Percentiles rank a stretch among this genome's conserved stretches.
Conservation (phyloP, 345 rosid species). For the Gossypium sturtianum region DNA sequence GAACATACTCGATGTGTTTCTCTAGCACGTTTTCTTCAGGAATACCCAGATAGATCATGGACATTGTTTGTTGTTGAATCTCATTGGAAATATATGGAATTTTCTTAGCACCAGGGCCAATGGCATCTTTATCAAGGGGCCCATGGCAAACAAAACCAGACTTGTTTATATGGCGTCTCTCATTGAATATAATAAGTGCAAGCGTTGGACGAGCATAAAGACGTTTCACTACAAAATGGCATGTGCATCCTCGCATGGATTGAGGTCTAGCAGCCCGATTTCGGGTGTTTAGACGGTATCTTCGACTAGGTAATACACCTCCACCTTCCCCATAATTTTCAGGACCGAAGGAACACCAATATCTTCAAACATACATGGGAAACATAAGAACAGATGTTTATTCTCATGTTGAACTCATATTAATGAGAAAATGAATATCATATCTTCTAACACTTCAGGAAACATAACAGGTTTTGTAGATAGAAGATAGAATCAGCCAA, state of each 20-base stretch:
- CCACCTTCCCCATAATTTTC: constrained; percentile 99
- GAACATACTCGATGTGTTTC: constrained; percentile 93
- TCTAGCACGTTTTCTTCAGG: constrained; percentile 91
- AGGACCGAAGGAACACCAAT: constrained; percentile 97
- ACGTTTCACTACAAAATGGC: constrained; percentile 83
- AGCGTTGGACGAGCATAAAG: constrained; percentile 74
- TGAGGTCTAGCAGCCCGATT: constrained; percentile 93
- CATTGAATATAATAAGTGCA: constrained; percentile 72
- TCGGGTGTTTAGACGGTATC: constrained; percentile 73
- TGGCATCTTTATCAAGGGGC: constrained; percentile 92
- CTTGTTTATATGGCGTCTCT: constrained; percentile 80
- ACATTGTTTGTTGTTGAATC: constrained; percentile 86
- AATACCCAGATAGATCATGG: constrained; percentile 94
- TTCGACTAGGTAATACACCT: constrained; percentile 76
- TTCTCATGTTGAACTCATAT: background rate
- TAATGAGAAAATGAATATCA: background rate
- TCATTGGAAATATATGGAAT: constrained; percentile 81
- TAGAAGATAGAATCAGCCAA: background rate
- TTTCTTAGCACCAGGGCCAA: constrained; percentile 95
- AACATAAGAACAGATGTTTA: background rate
- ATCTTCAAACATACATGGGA: constrained; percentile 32
- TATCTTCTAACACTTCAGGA: background rate
- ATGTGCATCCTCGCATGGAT: constrained; percentile 91
- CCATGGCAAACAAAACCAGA: constrained; percentile 90
- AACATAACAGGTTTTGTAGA: background rate